phyloP scores from a whole-genome alignment of 805 yeast genomes.

The Zygosaccharomyces lentus region DNA sequence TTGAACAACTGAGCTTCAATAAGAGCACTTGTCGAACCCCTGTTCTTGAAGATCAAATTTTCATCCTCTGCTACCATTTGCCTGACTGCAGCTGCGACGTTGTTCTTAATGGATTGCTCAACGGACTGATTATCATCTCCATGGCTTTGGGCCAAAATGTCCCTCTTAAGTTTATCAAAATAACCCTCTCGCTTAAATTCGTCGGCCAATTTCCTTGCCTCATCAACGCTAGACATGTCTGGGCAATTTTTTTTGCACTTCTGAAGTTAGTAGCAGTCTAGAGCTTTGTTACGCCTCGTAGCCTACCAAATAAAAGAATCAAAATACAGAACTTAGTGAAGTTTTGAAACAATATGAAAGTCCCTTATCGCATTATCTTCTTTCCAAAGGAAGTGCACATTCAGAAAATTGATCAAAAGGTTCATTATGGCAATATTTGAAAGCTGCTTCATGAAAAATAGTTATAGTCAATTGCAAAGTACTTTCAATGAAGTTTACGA shows the following conservation, averaged over 20 bases:
- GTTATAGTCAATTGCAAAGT: not conserved
- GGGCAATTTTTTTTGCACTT: not conserved
- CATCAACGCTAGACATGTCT: slow-evolving; percentile 13
- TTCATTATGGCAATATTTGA: not conserved
- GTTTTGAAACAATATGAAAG: not conserved
- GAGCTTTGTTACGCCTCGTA: not conserved
- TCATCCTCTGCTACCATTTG: slow-evolving; percentile 31
- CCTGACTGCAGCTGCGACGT: slow-evolving; percentile 24
- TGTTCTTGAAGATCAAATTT: slow-evolving; percentile 30
- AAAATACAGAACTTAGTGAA: not conserved
- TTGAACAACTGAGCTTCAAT: slow-evolving; percentile 33
- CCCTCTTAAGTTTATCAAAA: slow-evolving; percentile 31
- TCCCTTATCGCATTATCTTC: not conserved
- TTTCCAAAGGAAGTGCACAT: slow-evolving; percentile 1
- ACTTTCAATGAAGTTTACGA: slow-evolving; percentile 3
- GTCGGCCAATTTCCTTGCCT: slow-evolving; percentile 28
- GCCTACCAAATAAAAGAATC: not conserved
- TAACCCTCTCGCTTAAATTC: slow-evolving; percentile 33
- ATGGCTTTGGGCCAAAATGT: slow-evolving; percentile 20
- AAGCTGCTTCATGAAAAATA: not conserved
- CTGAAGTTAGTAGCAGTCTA: not conserved
- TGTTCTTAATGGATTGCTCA: slow-evolving; percentile 20
- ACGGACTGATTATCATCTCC: slow-evolving; percentile 6
- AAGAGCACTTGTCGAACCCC: slow-evolving; percentile 34
- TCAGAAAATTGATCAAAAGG: not conserved